phyloP scores from a whole-genome alignment of 2,329 filamentous ascomycete genomes.

The Coleophoma crateriformis region DNA sequence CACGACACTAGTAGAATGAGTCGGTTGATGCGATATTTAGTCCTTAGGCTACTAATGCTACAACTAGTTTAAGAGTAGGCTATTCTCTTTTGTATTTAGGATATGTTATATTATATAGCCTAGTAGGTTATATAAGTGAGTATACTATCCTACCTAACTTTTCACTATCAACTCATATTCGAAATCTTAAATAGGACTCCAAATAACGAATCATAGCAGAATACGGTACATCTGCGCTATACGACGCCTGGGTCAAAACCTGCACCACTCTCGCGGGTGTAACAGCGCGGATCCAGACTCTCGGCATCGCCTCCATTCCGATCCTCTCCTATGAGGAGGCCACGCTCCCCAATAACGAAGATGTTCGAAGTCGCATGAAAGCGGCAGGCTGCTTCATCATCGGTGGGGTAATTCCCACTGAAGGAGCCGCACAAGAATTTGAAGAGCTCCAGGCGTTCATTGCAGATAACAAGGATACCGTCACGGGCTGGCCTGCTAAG shows the following conservation, averaged over 20 bases:
- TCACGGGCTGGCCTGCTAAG: slow-evolving; percentile 27
- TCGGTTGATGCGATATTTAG: too few relatives aligned
- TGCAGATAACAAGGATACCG: background rate
- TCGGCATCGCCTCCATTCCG: background rate
- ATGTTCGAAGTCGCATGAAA: background rate
- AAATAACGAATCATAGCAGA: too few relatives aligned
- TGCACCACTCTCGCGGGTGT: background rate
- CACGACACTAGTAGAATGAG: too few relatives aligned
- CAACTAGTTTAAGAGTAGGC: too few relatives aligned
- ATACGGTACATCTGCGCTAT: background rate
- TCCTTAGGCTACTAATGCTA: too few relatives aligned
- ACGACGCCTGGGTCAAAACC: background rate
- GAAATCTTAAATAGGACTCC: too few relatives aligned
- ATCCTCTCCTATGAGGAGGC: background rate
- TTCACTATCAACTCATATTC: too few relatives aligned
- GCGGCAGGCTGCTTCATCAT: background rate
- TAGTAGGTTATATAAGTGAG: too few relatives aligned
- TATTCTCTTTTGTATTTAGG: too few relatives aligned
- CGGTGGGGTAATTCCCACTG: background rate
- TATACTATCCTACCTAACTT: too few relatives aligned
- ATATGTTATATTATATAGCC: too few relatives aligned
- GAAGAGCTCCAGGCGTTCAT: background rate
- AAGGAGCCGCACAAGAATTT: background rate
- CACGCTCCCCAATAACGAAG: background rate
- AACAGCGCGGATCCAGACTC: background rate